Conservation (phyloP, 2,329 filamentous ascomycete genomes). For the Clathrospora elynae region DNA sequence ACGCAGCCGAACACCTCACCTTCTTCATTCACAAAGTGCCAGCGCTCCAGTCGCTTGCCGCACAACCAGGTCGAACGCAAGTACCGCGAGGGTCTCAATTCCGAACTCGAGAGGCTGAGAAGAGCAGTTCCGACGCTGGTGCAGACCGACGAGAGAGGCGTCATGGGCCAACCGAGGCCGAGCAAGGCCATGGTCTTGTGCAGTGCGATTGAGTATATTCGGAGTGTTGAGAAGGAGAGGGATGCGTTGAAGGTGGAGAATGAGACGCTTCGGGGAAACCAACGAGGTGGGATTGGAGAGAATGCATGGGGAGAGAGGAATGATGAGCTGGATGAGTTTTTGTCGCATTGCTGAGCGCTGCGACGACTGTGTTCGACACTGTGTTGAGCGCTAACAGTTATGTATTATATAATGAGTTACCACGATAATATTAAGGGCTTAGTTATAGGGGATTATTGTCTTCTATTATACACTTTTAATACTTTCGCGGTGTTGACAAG, state of each 20-base stretch:
- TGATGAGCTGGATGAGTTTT: no score
- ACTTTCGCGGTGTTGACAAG: no score
- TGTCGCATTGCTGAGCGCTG: no score
- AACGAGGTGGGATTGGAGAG: background rate
- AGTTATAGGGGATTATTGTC: no score
- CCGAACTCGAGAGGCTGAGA: constrained; percentile 37
- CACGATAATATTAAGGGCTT: no score
- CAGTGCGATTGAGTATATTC: constrained; percentile 43
- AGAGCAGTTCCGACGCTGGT: constrained; percentile 38
- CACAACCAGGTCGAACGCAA: constrained; percentile 46
- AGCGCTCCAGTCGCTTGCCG: constrained; percentile 33
- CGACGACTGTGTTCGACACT: no score
- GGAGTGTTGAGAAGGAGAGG: constrained; percentile 36
- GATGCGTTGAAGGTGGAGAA: constrained; percentile 35
- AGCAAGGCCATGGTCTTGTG: constrained; percentile 43
- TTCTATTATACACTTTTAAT: no score
- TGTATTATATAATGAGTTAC: no score
- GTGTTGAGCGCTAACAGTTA: no score
- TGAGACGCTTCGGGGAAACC: constrained; percentile 27
- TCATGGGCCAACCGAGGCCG: constrained; percentile 38
- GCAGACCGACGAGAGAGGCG: constrained; percentile 33
- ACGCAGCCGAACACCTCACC: constrained; percentile 21
- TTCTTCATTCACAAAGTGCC: constrained; percentile 22
- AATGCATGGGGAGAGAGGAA: no score
- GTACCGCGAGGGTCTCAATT: constrained; percentile 39